Percentiles rank a stretch among this genome's conserved stretches.
These are phyloP conservation scores for Allium fistulosum DNA, from an alignment of 106 monocot genomes.

Conservation along the genomic window DNA sequence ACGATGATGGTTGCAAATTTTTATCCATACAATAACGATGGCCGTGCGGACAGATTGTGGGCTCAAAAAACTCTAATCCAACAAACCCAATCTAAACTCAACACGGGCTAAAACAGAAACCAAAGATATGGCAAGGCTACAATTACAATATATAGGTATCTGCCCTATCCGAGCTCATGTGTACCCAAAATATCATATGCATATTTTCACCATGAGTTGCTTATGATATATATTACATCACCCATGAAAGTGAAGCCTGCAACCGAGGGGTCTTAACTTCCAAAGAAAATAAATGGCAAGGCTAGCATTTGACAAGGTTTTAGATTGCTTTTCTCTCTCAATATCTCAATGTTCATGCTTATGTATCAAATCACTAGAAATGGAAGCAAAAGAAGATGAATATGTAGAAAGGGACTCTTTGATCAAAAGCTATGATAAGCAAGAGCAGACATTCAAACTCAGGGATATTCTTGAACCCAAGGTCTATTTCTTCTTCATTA, in stretches of 20 bases:
- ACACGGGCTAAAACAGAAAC: too few species aligned
- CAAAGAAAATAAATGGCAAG: constrained; percentile 18
- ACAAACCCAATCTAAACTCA: too few species aligned
- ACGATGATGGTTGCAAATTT: too few species aligned
- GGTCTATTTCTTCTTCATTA: constrained; percentile 8
- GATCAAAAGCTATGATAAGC: constrained; percentile 1
- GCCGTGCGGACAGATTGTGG: too few species aligned
- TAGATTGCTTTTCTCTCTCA: constrained; percentile 32
- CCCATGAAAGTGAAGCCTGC: constrained; percentile 3
- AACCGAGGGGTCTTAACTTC: neutral
- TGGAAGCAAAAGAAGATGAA: constrained; percentile 30
- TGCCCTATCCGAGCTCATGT: too few species aligned
- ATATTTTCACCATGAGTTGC: constrained; percentile 2
- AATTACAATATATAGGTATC: too few species aligned
- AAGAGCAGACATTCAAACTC: constrained; percentile 8
- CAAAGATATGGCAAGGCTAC: too few species aligned
- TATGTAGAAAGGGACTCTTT: constrained; percentile 13
- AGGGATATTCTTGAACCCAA: constrained; percentile 21
- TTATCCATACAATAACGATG: too few species aligned
- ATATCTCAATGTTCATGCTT: constrained; percentile 16
- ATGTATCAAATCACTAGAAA: constrained; percentile 22
- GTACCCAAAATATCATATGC: too few species aligned
- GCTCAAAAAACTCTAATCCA: too few species aligned
- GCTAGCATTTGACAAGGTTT: constrained; percentile 24
- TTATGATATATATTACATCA: neutral